Conservation (phyloP, 2,329 filamentous ascomycete genomes). For the Penicillium sp. region DNA sequence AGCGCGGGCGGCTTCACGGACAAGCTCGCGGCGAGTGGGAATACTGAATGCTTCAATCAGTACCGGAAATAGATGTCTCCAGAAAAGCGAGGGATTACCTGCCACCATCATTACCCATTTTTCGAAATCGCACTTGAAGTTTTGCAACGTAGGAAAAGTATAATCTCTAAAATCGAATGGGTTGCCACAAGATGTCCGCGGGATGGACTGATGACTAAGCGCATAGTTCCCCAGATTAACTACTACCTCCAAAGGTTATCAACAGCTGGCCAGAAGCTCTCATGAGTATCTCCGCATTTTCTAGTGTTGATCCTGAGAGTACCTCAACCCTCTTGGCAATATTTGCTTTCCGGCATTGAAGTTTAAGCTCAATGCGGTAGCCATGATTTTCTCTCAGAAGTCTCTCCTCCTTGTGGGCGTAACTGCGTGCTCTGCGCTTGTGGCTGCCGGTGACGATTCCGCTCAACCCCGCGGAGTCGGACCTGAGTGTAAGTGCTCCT, state of each 20-base stretch:
- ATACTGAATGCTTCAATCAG: constrained; percentile 60
- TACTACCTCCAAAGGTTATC: constrained; percentile 26
- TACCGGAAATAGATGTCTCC: neutral
- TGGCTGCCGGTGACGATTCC: constrained; percentile 60
- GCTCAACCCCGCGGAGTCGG: constrained; percentile 81
- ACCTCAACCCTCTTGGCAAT: neutral
- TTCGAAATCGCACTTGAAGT: constrained; percentile 16
- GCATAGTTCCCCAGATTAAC: constrained; percentile 31
- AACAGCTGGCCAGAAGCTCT: constrained; percentile 46
- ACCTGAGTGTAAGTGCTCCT: constrained; percentile 77
- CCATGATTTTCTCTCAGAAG: constrained; percentile 43
- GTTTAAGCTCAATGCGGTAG: constrained; percentile 41
- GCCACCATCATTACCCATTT: constrained; percentile 97
- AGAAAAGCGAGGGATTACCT: constrained; percentile 52
- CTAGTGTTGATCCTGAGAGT: constrained; percentile 14
- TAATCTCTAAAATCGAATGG: neutral
- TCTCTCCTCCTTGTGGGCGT: constrained; percentile 42
- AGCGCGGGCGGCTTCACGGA: constrained; percentile 86
- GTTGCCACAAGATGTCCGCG: neutral
- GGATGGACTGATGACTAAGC: constrained; percentile 35
- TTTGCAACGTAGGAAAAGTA: neutral
- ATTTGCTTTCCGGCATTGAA: constrained; percentile 15
- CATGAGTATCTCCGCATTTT: constrained; percentile 35
- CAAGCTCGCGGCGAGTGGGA: constrained; percentile 91
- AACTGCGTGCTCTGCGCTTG: constrained; percentile 38